Evolutionary conservation across 73 alveolate genomes (phyloP).

Genomic region (Stentor coeruleus): DNA sequence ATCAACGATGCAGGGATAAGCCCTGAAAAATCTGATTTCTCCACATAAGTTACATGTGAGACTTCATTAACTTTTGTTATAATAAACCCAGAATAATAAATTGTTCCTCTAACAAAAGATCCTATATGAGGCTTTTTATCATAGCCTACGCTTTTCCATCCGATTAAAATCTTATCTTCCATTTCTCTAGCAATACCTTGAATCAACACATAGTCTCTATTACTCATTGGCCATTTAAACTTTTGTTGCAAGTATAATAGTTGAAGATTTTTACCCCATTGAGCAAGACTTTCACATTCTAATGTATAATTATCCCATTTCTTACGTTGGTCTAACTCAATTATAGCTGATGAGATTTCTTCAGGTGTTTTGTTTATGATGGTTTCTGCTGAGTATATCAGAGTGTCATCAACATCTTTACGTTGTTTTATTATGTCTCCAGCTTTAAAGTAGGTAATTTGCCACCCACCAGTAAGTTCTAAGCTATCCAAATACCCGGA

Average conservation of each 20-base stretch:
- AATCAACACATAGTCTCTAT: neutral
- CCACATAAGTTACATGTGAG: neutral
- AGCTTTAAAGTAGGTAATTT: no score
- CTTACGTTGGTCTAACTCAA: neutral
- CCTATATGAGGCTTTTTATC: neutral
- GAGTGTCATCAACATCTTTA: neutral
- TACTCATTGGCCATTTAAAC: neutral
- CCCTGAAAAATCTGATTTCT: no score
- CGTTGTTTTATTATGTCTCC: neutral
- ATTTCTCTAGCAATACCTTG: neutral
- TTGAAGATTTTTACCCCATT: neutral
- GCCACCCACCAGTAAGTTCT: conserved; percentile 8
- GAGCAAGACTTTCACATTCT: neutral
- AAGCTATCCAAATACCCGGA: neutral
- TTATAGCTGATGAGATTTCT: neutral
- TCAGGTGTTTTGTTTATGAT: neutral
- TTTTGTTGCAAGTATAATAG: neutral
- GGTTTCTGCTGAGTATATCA: neutral
- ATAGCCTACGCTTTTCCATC: neutral
- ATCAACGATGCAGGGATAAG: no score
- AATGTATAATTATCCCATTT: neutral
- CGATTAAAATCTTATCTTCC: neutral
- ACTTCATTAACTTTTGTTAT: neutral
- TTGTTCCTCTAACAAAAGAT: neutral
- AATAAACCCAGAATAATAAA: neutral